Evolutionary conservation across 768 basidiomycete genomes (phyloP), one percentile per base, ranked within the genome.

Genomic region (Boletus coccyginus): DNA sequence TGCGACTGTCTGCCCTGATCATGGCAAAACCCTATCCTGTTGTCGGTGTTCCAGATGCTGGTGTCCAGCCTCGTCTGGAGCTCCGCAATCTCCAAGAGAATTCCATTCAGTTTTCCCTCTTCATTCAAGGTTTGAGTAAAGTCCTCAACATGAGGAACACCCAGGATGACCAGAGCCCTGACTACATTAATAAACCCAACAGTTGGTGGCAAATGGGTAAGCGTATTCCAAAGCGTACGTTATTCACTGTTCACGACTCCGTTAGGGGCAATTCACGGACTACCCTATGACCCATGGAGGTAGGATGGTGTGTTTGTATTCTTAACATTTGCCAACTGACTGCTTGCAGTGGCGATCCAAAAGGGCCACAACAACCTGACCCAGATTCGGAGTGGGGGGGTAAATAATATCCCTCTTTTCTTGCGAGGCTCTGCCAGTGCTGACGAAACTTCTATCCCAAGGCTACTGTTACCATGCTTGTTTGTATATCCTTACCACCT

Each of bases 151-250:
- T 58, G 63, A 52, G 5, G 10, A 52, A 33, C 35, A 16, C 33
- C 5, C 3, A 40, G 7, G 19, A 54, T n/a, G n/a, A 1, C 2
- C 14, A 49, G 5, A 52, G 50, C 39, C 46, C 61, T 19, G 27
- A 54, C 24, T 62, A 45, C 32, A 16, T 55, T 3, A 46, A 64
- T 7, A 64, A 62, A 0, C 63, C 63, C 14, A 65, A 64, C 46
- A 58, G 63, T 19, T 64, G 56, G 56, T 65, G 59, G 63, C 63
- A 65, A 35, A 58, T 64, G 0, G 60, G 63, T 65, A 46, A 44
- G 50, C 3, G 10, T 11, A 33, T 39, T 3, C 17, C 29, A 11
- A 29, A 2, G 9, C 11, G 7, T n/a, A 21, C 11, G 31, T n/a
- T 11, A 14, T 13, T 40, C 16, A 12, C 1, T 0, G 2, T 46